Conservation (phyloP, 2,329 filamentous ascomycete genomes). For the Ceratocystis albifundus region DNA sequence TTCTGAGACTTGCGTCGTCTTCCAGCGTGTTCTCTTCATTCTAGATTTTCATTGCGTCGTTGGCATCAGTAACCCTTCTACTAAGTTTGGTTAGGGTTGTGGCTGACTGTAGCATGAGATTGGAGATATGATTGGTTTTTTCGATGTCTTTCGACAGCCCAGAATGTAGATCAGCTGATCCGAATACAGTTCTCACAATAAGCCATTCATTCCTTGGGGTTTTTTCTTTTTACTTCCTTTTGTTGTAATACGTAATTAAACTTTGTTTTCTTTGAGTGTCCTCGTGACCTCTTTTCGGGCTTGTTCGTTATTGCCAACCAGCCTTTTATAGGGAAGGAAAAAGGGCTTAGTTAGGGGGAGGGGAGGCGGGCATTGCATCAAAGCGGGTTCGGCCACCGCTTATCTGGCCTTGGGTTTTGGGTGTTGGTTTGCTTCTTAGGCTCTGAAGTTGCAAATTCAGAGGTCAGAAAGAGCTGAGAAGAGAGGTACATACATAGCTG, state of each 20-base stretch:
- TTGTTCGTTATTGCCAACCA: neutral
- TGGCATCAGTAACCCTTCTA: neutral
- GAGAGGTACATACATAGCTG: neutral
- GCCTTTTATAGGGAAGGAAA: neutral
- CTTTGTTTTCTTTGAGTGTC: neutral
- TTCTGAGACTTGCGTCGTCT: neutral
- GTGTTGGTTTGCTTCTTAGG: no score
- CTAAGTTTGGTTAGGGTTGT: neutral
- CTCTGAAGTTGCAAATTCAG: neutral
- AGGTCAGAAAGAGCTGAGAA: neutral
- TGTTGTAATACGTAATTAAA: slow-evolving; percentile 6
- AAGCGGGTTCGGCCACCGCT: slow-evolving; percentile 16
- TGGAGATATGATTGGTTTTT: neutral
- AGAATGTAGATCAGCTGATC: neutral
- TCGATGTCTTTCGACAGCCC: neutral
- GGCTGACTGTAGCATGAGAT: neutral
- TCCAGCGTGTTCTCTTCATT: neutral
- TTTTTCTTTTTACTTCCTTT: no score
- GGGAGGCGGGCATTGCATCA: slow-evolving; percentile 16
- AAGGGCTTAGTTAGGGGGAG: neutral
- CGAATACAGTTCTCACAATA: slow-evolving; percentile 5
- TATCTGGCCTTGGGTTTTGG: neutral
- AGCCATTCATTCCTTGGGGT: neutral
- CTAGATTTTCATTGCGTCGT: no score
- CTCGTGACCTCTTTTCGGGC: slow-evolving; percentile 6